Percentiles rank a stretch among this genome's conserved stretches.
Conservation (phyloP, 768 basidiomycete species). For the Boletellus emodensis region DNA sequence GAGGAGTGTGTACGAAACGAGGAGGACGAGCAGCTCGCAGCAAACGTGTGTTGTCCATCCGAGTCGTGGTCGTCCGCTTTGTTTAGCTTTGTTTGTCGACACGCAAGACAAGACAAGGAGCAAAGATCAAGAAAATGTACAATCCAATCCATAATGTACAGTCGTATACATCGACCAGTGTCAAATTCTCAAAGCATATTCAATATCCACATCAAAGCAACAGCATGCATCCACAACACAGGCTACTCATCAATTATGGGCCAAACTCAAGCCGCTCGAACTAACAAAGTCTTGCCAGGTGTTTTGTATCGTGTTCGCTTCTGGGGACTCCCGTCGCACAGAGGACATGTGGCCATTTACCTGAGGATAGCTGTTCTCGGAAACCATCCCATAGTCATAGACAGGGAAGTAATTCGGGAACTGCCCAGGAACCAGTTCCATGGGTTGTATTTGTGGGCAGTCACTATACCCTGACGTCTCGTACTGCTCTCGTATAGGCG, state of each 20-base stretch:
- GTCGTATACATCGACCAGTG: conserved; percentile 8
- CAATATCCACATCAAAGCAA: conserved; percentile 4
- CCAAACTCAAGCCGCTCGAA: conserved; percentile 23
- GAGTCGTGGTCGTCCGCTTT: conserved; percentile 7
- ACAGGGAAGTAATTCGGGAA: conserved; percentile 75
- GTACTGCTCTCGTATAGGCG: conserved; percentile 24
- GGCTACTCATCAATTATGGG: conserved; percentile 9
- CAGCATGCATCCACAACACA: background rate
- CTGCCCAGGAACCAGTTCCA: conserved; percentile 31
- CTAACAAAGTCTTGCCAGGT: conserved; percentile 64
- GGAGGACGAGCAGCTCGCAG: background rate
- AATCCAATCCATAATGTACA: conserved; percentile 10
- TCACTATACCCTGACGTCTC: conserved; percentile 21
- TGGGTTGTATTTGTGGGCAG: conserved; percentile 26
- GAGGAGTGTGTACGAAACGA: conserved; percentile 10
- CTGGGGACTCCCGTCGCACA: conserved; percentile 44
- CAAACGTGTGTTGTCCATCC: background rate
- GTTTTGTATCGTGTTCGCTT: conserved; percentile 53
- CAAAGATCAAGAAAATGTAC: conserved; percentile 21
- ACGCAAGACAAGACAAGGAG: background rate
- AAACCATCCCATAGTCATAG: conserved; percentile 57
- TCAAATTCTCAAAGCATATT: conserved; percentile 9
- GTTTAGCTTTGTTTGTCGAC: conserved; percentile 23
- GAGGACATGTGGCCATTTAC: conserved; percentile 37
- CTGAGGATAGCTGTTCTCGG: conserved; percentile 33